A percentile compares a stretch with the other conserved stretches of the same genome.
Evolutionary conservation across 495 filamentous ascomycete genomes (phyloP).

Genomic region (Penicillium longicatenatum): DNA sequence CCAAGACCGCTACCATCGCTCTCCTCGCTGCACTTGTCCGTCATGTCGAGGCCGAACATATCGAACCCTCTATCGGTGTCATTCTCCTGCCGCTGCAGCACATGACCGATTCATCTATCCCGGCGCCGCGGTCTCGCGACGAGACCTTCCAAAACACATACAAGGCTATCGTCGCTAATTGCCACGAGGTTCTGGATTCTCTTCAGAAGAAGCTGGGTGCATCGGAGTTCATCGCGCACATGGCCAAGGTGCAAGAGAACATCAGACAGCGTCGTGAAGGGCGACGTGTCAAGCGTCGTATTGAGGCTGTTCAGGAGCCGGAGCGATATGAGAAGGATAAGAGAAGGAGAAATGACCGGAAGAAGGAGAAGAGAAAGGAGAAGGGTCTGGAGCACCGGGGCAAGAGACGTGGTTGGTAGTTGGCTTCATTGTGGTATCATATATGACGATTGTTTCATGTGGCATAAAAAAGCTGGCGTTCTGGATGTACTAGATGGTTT

Average conservation of each 20-base stretch:
- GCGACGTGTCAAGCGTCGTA: constrained; percentile 77
- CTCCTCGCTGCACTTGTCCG: constrained; percentile 65
- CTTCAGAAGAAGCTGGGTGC: constrained; percentile 87
- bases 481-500: constrained; percentile 11
- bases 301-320: constrained; percentile 80
- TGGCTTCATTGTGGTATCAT: constrained; percentile 13
- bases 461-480: constrained; percentile 35
- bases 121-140: constrained; percentile 64
- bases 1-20: constrained; percentile 75
- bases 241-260: constrained; percentile 66
- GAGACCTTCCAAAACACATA: constrained; percentile 65
- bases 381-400: constrained; percentile 68
- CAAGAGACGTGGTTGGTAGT: constrained; percentile 67
- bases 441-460: constrained; percentile 26
- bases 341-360: constrained; percentile 80
- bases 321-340: constrained; percentile 78
- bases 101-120: constrained; percentile 76
- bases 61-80: constrained; percentile 58
- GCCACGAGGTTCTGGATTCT: constrained; percentile 69
- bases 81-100: constrained; percentile 82
- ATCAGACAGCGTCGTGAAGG: constrained; percentile 70
- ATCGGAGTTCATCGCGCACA: constrained; percentile 66
- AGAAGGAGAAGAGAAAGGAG: constrained; percentile 80
- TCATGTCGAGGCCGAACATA: constrained; percentile 54
- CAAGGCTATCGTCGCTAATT: constrained; percentile 65